phyloP scores from a whole-genome alignment of 805 yeast species.

The Wickerhamomyces chambardii region DNA sequence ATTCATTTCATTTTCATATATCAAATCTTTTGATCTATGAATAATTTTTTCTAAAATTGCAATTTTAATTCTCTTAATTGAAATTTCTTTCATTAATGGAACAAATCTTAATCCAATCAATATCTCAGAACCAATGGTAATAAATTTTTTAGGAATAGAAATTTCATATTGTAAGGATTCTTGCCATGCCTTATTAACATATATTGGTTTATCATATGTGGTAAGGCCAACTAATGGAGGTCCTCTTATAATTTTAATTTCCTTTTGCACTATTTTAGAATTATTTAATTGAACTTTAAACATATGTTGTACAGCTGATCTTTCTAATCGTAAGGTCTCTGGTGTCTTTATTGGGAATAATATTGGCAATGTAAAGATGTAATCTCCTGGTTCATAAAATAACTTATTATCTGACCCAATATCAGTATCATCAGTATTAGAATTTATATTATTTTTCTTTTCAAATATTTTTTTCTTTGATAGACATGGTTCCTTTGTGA shows the following conservation, averaged over 20 bases:
- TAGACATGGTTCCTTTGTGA: background rate
- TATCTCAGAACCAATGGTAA: conserved; percentile 51
- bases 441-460: conserved; percentile 2
- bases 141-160: conserved; percentile 61
- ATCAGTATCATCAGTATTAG: background rate
- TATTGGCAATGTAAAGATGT: conserved; percentile 58
- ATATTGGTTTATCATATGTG: conserved; percentile 58
- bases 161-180: conserved; percentile 63
- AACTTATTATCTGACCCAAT: conserved; percentile 2
- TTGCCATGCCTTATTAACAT: conserved; percentile 70
- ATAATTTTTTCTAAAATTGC: conserved; percentile 61
- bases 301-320: conserved; percentile 24
- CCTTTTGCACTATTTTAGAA: conserved; percentile 25
- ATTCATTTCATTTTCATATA: conserved; percentile 45
- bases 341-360: conserved; percentile 55
- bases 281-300: conserved; percentile 27
- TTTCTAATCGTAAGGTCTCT: conserved; percentile 44
- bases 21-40: conserved; percentile 46
- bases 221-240: conserved; percentile 29
- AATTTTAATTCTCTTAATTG: conserved; percentile 53
- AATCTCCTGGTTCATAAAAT: conserved; percentile 47
- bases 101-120: conserved; percentile 56
- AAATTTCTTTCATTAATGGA: conserved; percentile 55
- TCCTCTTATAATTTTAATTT: conserved; percentile 26
- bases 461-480: conserved; percentile 2